Conservation (phyloP, 495 filamentous ascomycete species). For the Trichoderma asperelloides region DNA sequence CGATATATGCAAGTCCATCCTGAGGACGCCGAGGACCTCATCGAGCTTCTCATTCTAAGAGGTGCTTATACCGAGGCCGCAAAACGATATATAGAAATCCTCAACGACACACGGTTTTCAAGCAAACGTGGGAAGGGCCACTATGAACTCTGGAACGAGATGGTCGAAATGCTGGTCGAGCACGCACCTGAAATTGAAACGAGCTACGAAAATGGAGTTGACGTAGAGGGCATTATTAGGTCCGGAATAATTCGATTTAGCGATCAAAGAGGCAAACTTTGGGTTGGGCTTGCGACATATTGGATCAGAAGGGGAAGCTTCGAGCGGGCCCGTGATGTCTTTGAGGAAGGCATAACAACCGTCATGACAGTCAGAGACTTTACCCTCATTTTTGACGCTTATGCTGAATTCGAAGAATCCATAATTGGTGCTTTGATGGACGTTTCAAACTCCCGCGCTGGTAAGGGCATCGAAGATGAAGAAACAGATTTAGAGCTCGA, state of each 20-base stretch:
- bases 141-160: constrained; percentile 96
- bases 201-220: constrained; percentile 67
- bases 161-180: constrained; percentile 92
- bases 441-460: constrained; percentile 67
- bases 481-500: constrained; percentile 93
- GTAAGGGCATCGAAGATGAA: constrained; percentile 72
- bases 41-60: constrained; percentile 75
- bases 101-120: constrained; percentile 85
- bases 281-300: constrained; percentile 92
- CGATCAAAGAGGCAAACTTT: constrained; percentile 93
- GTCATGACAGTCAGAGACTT: constrained; percentile 99
- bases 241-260: constrained; percentile 90
- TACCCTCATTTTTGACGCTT: constrained; percentile 91
- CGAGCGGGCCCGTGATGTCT: constrained; percentile 80
- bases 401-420: constrained; percentile 94
- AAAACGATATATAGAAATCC: constrained; percentile 83
- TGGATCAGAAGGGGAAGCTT: constrained; percentile 92
- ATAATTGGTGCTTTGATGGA: constrained; percentile 90
- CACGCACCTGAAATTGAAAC: constrained; percentile 82
- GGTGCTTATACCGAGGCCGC: constrained; percentile 87
- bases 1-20: constrained; percentile 98
- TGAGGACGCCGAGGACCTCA: constrained; percentile 91
- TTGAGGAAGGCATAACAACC: constrained; percentile 94
- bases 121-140: constrained; percentile 91
- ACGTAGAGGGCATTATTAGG: constrained; percentile 87